Evolutionary conservation across 1,284 basidiomycete species (phyloP).

Genomic region (Fomitopsis betulina): DNA sequence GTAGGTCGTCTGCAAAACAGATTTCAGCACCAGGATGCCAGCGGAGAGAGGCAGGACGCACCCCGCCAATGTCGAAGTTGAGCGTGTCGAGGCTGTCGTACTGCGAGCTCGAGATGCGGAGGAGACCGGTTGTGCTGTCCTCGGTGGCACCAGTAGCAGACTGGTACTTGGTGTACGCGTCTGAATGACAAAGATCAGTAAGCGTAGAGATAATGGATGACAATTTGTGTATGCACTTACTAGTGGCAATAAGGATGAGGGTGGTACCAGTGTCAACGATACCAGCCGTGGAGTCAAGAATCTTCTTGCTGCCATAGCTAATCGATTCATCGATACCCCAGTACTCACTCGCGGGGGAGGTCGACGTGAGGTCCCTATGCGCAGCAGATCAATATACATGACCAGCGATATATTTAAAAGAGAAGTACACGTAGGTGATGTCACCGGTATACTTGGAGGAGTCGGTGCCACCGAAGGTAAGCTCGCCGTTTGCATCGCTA

Average conservation of each 20-base stretch:
- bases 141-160: conserved; percentile 31
- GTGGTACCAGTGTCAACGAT: conserved; percentile 59
- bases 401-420: neutral
- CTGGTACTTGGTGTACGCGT: conserved; percentile 30
- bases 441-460: conserved; percentile 37
- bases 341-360: conserved; percentile 43
- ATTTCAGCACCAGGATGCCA: neutral
- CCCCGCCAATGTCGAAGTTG: conserved; percentile 37
- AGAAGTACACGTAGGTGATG: conserved; percentile 34
- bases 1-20: conserved; percentile 26
- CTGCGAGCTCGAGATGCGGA: conserved; percentile 32
- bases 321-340: conserved; percentile 64
- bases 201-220: neutral
- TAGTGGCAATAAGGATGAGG: conserved; percentile 33
- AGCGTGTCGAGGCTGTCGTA: conserved; percentile 36
- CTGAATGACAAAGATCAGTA: conserved; percentile 12
- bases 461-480: conserved; percentile 50
- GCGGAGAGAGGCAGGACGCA: conserved; percentile 17
- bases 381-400: neutral
- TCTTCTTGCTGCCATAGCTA: conserved; percentile 41
- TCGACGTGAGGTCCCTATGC: conserved; percentile 40
- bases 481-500: conserved; percentile 34
- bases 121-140: conserved; percentile 36
- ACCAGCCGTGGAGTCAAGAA: conserved; percentile 46
- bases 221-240: conserved; percentile 10